Evolutionary conservation across 1,139 yeast genomes (phyloP), one percentile per base, ranked within the genome.

Genomic region (Petasospora rhodanensis): DNA sequence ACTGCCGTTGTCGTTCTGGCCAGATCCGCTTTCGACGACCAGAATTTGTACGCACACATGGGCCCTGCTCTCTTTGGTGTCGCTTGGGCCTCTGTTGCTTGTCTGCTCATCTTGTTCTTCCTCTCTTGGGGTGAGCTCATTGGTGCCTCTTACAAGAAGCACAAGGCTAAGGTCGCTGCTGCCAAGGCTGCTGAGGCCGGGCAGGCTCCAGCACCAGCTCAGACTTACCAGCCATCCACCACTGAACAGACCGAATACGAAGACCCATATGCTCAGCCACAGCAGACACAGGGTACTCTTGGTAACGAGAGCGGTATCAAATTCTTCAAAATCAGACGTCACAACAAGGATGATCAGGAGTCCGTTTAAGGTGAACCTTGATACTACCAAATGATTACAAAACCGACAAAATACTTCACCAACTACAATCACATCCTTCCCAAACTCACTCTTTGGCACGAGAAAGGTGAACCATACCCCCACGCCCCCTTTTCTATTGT

Each of bases 271-370:
- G 46, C 52, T 22, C 48, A 43, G 32, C 50, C 53, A 34, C 38
- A 28, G 16, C 35, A 32, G 28, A 28, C 31, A 4, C 46, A 54
- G 32, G 25, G 22, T 12, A 40, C 54, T 19, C 33, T 47, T 22
- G 43, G 34, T 18, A 52, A 51, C 28, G 74, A 73, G 47, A 78
- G 82, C 30, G 91, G 89, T 35, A 80, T 81, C 51, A 77, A 84
- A 59, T 81, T 81, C 62, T 81, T 81, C 67, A 79, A 78, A 54
- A 78, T 81, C 42, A 79, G 79, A 63, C 79, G 86, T 66, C 53
- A 56, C 28, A 76, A 76, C 58, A 69, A 73, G 49, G 71, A 71
- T 55, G 66, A 63, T 30, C 62, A 70, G 27, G 84, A 77, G 53
- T 74, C 80, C 39, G 78, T 74, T 9, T 11, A n/a, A 9, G 23